These are phyloP conservation scores for Claviceps maximensis DNA, from an alignment of 2,329 filamentous ascomycete genomes.

Conservation along the genomic window DNA sequence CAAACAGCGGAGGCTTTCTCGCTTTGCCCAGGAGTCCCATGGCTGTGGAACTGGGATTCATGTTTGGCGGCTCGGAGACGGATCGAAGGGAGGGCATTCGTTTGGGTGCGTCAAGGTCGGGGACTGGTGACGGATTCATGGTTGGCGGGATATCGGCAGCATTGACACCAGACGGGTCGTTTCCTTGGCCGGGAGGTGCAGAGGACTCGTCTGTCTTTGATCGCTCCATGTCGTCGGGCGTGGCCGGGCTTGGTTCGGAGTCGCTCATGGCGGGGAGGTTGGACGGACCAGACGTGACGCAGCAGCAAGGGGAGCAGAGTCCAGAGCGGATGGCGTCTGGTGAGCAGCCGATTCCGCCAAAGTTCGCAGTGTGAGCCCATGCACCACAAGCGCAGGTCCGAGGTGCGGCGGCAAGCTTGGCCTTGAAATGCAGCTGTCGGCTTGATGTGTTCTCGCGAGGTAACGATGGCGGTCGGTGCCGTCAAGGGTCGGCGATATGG, in stretches of 20 bases:
- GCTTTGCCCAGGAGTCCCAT: slow-evolving; percentile 61
- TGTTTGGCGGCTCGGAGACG: slow-evolving; percentile 45
- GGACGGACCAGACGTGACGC: no score
- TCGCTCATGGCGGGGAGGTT: slow-evolving; percentile 11
- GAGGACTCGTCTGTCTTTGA: slow-evolving; percentile 23
- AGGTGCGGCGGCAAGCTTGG: background rate
- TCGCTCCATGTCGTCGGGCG: slow-evolving; percentile 31
- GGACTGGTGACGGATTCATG: slow-evolving; percentile 32
- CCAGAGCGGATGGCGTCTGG: slow-evolving; percentile 5
- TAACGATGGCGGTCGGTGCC: background rate
- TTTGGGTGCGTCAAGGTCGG: slow-evolving; percentile 25
- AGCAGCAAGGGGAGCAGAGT: background rate
- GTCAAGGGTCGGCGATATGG: background rate
- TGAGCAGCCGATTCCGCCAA: slow-evolving; percentile 4
- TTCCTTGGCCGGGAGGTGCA: slow-evolving; percentile 30
- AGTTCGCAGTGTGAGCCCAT: slow-evolving; percentile 3
- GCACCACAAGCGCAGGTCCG: background rate
- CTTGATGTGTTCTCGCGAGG: background rate
- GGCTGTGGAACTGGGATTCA: slow-evolving; percentile 76
- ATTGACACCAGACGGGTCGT: slow-evolving; percentile 5
- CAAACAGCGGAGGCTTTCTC: slow-evolving; percentile 34
- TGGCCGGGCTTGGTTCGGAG: slow-evolving; percentile 28
- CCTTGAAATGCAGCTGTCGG: background rate
- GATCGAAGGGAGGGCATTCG: slow-evolving; percentile 47
- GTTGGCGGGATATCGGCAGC: slow-evolving; percentile 26